Base-by-base conservation (phyloP, 2,329 filamentous ascomycete species). In the Cordyceps militaris region DNA sequence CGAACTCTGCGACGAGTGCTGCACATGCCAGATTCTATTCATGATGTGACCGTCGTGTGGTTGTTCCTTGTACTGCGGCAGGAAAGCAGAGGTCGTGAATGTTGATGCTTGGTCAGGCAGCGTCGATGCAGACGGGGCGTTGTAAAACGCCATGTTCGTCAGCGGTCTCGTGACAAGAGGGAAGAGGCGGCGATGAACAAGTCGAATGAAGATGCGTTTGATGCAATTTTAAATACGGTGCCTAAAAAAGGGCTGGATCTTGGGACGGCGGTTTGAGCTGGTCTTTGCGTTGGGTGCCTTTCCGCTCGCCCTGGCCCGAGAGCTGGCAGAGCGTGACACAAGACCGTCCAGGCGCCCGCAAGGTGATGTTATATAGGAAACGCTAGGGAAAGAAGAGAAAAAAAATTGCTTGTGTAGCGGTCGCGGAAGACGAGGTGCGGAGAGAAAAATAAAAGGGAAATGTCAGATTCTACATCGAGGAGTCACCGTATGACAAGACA, bases 311-410 rank as follows among this genome's bases (percentile, higher is more conserved):
- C 36, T 57, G 54, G 54, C 21, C 54, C 38, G 51, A 56, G 53
- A 56, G 54, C 54, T 57, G 36, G 44, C n/a, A 40, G 19, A 40
- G 53, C 46, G 54, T 57, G 46, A 57, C 54, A 57, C 54, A 57
- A 57, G 26, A n/a, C 34, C 9, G 44, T 38, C 6, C 16, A 38
- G 32, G 43, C 53, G 53, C 51, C 51, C 51, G 38, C 42, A 34
- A 8, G 23, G 30, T 46, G 51, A 54, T 44, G 51, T n/a, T 34
- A 13, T 54, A 54, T 46, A 26, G 13, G 19, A 42, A 28, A 53
- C 11, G 30, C 28, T 30, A 34, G 5, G 13, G 34, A 14, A 32
- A 23, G 2, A 42, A 13, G 34, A 38, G 34, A 16, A 32, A 32
- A 32, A 32, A 5, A 32, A 32, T 11, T 32, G 5, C 3, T 24